Evolutionary conservation across 352 stramenopile species (phyloP), one percentile per base, ranked within the genome.

Genomic region (Phytophthora parvispora): DNA sequence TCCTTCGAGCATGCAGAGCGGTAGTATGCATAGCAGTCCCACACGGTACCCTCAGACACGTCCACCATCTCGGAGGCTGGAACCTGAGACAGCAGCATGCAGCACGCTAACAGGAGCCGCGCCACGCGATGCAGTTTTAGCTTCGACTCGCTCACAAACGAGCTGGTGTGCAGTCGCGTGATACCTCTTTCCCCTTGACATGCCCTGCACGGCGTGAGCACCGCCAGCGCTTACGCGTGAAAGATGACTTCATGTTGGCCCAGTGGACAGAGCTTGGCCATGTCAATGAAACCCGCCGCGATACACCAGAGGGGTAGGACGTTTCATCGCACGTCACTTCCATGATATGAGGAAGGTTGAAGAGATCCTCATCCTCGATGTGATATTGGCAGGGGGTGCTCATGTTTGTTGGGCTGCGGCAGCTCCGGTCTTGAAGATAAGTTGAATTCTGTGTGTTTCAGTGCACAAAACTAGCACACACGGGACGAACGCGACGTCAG

Each of bases 281-380:
- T 57, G 50, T 57, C 50, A 5, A 62, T 62, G 2, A 53, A 16
- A 5, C 54, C 54, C 28, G 43, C 38, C 54, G 52, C 54, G 25
- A 52, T 62, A 8, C 40, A 61, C 38, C 54, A 52, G 6, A 29
- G 12, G 51, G 5, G 12, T 27, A 62, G 18, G 9, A 8, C n/a
- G 24, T 16, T 36, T 62, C 40, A 15, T 61, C 54, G 38, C 54
- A 43, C 13, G 54, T 52, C 13, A 53, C 40, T 29, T 52, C 38
- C 15, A 53, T 51, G 16, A 61, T 27, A 7, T 52, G 38, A 7
- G 22, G 4, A 6, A 53, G 4, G 22, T 10, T 9, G 40, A 53
- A 62, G 36, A 53, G 40, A 18, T 27, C 38, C 7, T 38, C 54
- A 27, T 62, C 40, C 18, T 38, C 40, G 16, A 57, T 16, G 50